A percentile compares a stretch with the other conserved stretches of the same genome.
phyloP scores from a whole-genome alignment of 805 yeast genomes.

The Lipomyces yamadae region DNA sequence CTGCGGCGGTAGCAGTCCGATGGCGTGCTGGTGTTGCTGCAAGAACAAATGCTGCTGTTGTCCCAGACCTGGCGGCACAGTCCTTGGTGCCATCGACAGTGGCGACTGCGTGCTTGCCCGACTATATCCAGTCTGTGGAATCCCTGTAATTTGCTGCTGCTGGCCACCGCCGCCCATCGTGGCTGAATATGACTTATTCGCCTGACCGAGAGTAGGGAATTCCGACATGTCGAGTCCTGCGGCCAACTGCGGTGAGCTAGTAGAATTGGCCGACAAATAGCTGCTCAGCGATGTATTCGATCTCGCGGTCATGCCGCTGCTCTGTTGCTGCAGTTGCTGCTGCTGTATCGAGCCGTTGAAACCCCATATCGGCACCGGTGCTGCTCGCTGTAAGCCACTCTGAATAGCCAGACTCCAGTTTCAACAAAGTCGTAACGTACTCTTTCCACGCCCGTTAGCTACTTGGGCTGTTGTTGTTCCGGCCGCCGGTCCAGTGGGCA shows the following conservation, averaged over 20 bases:
- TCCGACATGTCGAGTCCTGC: constrained; percentile 29
- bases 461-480: neutral
- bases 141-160: constrained; percentile 1
- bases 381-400: constrained; percentile 9
- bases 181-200: constrained; percentile 19
- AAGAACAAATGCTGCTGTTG: constrained; percentile 14
- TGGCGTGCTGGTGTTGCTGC: constrained; percentile 26
- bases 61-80: constrained; percentile 27
- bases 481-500: constrained; percentile 12
- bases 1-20: constrained; percentile 13
- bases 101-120: constrained; percentile 34
- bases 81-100: constrained; percentile 21
- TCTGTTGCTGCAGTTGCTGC: constrained; percentile 8
- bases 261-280: neutral
- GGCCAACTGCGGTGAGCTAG: constrained; percentile 9
- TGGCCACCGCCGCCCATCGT: constrained; percentile 13
- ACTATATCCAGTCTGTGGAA: constrained; percentile 10
- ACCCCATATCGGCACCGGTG: constrained; percentile 34
- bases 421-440: neutral
- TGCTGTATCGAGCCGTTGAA: constrained; percentile 21
- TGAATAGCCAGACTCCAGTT: neutral
- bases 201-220: constrained; percentile 30
- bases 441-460: constrained; percentile 17
- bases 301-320: neutral
- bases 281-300: neutral